Conservation (phyloP, 2,329 filamentous ascomycete species). For the Amylocarpus encephaloides region DNA sequence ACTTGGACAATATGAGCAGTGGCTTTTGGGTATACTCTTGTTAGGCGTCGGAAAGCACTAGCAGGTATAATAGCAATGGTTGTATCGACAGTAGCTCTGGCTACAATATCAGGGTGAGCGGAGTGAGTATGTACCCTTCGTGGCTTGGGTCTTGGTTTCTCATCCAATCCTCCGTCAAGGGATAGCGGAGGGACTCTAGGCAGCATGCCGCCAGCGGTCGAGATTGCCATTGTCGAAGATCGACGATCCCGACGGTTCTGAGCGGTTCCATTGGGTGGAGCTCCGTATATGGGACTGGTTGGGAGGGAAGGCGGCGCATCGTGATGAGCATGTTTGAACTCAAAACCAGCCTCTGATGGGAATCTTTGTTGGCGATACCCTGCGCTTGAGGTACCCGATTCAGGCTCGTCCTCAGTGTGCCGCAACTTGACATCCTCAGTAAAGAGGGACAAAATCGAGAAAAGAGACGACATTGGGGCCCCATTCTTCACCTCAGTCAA, state of each 20-base stretch:
- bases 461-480: conserved; percentile 95
- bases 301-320: conserved; percentile 30
- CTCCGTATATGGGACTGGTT: conserved; percentile 28
- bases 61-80: conserved; percentile 98
- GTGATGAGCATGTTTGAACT: conserved; percentile 23
- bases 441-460: conserved; percentile 94
- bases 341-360: conserved; percentile 23
- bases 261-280: conserved; percentile 20
- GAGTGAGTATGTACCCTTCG: conserved; percentile 57
- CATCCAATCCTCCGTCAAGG: conserved; percentile 44
- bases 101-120: conserved; percentile 92
- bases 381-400: conserved; percentile 33
- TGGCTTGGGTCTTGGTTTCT: conserved; percentile 29
- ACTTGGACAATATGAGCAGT: conserved; percentile 97
- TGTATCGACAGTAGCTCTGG: conserved; percentile 90
- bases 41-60: conserved; percentile 87
- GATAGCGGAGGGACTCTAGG: conserved; percentile 69
- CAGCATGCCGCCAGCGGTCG: conserved; percentile 35
- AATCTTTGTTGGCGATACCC: conserved; percentile 26
- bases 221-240: conserved; percentile 26
- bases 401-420: conserved; percentile 53
- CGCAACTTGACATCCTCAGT: conserved; percentile 87
- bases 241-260: conserved; percentile 47
- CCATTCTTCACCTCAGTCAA: conserved; percentile 97
- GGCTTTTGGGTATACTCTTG: conserved; percentile 89